A percentile compares a stretch with the other conserved stretches of the same genome.
Conservation (phyloP, 257 asterid genomes). For the Anisodus tanguticus region DNA sequence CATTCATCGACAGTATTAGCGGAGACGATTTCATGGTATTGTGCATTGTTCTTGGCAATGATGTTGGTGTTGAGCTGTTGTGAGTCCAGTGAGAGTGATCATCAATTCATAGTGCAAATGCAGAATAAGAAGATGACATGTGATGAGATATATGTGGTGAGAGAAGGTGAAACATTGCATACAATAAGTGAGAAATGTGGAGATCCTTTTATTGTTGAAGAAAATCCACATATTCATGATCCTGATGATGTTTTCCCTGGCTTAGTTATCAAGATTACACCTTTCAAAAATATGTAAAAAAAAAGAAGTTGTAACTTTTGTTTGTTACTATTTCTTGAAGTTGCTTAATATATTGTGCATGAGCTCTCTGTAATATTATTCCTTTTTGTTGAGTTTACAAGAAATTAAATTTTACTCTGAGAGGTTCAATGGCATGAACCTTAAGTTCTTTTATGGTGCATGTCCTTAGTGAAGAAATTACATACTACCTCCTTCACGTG, state of each 20-base stretch:
- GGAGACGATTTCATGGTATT: conserved; percentile 63
- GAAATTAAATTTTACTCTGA: not conserved
- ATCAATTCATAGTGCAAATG: conserved; percentile 25
- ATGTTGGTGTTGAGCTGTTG: conserved; percentile 68
- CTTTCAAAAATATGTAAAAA: conserved; percentile 38
- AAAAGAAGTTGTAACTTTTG: not conserved
- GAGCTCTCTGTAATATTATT: conserved; percentile 6
- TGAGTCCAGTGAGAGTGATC: conserved; percentile 46
- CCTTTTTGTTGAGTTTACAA: not conserved
- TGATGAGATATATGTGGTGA: conserved; percentile 64
- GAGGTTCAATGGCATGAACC: not conserved
- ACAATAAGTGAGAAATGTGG: conserved; percentile 69
- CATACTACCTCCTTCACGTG: not conserved
- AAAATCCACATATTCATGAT: conserved; percentile 77
- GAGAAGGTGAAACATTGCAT: conserved; percentile 72
- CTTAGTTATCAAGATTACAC: conserved; percentile 66
- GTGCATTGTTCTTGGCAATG: conserved; percentile 53
- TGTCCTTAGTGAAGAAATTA: not conserved
- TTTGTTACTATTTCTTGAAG: not conserved
- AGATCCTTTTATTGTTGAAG: conserved; percentile 73
- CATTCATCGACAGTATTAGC: conserved; percentile 47
- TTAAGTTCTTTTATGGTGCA: not conserved
- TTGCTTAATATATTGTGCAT: not conserved
- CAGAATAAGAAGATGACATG: conserved; percentile 41
- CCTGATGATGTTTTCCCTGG: conserved; percentile 85